Percentiles rank a stretch among this genome's conserved stretches.
These are phyloP conservation scores for Babesia gibsoni DNA, from an alignment of 169 alveolate genomes.

Conservation along the genomic window DNA sequence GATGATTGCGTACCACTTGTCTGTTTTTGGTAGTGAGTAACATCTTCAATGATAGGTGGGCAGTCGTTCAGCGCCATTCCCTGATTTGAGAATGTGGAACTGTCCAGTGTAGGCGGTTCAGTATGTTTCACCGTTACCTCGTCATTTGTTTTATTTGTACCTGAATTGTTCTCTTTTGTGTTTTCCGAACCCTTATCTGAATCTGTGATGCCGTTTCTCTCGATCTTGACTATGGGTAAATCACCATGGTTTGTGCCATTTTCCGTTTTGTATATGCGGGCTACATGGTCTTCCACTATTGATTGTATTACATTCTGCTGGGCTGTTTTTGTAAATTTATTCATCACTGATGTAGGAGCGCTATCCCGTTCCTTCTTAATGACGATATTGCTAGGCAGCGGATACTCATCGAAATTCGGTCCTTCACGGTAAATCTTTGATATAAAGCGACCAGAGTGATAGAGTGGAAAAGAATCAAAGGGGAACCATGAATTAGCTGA, in stretches of 20 bases:
- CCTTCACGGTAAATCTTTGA: constrained; percentile 26
- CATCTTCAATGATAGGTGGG: constrained; percentile 22
- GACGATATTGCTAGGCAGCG: neutral
- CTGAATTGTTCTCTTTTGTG: neutral
- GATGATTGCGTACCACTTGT: neutral
- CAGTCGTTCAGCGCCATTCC: neutral
- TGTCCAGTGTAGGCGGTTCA: neutral
- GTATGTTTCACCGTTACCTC: neutral
- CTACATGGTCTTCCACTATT: too few species aligned
- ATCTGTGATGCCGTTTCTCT: neutral
- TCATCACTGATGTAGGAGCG: neutral
- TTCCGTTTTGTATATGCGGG: too few species aligned
- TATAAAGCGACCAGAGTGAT: constrained; percentile 48
- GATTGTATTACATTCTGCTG: too few species aligned
- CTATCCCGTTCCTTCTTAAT: neutral
- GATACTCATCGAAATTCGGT: neutral
- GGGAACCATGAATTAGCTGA: constrained; percentile 29
- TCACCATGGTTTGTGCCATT: too few species aligned
- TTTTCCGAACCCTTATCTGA: neutral
- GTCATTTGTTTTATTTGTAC: neutral
- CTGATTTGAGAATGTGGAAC: neutral
- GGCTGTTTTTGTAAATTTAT: neutral
- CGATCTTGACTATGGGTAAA: too few species aligned
- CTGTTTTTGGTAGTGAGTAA: too few species aligned
- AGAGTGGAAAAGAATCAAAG: constrained; percentile 40